Conservation (phyloP, 2,329 filamentous ascomycete species). For the Alternaria gansuensis region DNA sequence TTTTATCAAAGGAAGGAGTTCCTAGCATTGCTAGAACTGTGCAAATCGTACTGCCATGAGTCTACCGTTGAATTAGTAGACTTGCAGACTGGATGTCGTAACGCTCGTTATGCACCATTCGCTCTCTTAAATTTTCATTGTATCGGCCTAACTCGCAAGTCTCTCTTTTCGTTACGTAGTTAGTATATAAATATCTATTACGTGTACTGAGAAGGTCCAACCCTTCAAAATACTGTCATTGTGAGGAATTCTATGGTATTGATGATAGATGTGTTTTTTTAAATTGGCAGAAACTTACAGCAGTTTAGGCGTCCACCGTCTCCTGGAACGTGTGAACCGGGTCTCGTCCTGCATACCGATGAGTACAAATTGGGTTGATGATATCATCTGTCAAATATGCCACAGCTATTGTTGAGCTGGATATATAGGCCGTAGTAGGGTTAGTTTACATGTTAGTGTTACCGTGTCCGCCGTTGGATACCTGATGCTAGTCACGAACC, state of each 20-base stretch:
- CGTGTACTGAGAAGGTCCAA: background rate
- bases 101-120: conserved; percentile 8
- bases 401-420: background rate
- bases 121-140: background rate
- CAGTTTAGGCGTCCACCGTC: background rate
- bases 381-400: background rate
- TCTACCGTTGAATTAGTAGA: background rate
- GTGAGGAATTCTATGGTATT: background rate
- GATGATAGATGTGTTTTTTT: background rate
- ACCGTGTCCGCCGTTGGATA: background rate
- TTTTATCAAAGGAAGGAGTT: conserved; percentile 29
- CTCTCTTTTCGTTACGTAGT: conserved; percentile 1
- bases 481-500: background rate
- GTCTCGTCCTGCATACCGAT: background rate
- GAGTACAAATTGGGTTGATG: background rate
- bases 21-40: conserved; percentile 36
- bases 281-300: background rate
- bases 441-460: background rate
- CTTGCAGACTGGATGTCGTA: conserved; percentile 1
- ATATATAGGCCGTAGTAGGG: background rate
- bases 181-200: conserved; percentile 6
- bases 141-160: background rate
- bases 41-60: conserved; percentile 28
- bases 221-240: background rate
- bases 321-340: background rate